phyloP scores from a whole-genome alignment of 208 protist genomes.

The Trypanosoma rangeli region DNA sequence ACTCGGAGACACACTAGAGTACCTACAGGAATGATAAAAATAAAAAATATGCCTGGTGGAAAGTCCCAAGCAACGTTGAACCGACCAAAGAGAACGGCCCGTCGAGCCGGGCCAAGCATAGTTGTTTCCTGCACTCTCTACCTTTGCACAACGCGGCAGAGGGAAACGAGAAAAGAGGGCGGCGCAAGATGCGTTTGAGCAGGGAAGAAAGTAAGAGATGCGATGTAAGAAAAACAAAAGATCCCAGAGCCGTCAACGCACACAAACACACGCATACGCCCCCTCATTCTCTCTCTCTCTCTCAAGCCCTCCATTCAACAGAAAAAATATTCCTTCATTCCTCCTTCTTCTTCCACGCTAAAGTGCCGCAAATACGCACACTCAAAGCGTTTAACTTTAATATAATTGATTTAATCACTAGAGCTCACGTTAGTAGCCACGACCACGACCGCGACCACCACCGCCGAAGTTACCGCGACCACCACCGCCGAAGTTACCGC shows the following conservation, averaged over 20 bases:
- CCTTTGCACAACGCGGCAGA: slow-evolving; percentile 17
- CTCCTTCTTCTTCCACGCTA: neutral
- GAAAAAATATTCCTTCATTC: neutral
- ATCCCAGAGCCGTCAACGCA: no score
- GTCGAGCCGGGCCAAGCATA: neutral
- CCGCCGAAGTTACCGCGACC: slow-evolving; percentile 40
- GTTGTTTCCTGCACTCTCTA: neutral
- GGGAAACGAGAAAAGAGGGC: slow-evolving; percentile 2
- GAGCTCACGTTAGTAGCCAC: slow-evolving; percentile 28
- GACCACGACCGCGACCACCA: slow-evolving; percentile 32
- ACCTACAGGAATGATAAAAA: slow-evolving; percentile 15
- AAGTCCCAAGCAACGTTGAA: slow-evolving; percentile 20
- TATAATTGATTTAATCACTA: neutral
- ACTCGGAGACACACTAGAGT: slow-evolving; percentile 11
- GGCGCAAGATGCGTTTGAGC: neutral
- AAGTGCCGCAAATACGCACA: neutral
- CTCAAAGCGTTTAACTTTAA: slow-evolving; percentile 6
- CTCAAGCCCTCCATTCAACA: neutral
- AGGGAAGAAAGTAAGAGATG: no score
- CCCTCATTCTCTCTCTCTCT: slow-evolving; percentile 3
- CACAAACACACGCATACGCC: neutral
- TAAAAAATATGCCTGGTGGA: slow-evolving; percentile 7
- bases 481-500: slow-evolving; percentile 40
- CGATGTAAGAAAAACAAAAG: no score
- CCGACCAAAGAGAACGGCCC: slow-evolving; percentile 10